These are phyloP conservation scores for Hanseniaspora uvarum DNA, from an alignment of 1,139 yeast species.

Conservation along the genomic window DNA sequence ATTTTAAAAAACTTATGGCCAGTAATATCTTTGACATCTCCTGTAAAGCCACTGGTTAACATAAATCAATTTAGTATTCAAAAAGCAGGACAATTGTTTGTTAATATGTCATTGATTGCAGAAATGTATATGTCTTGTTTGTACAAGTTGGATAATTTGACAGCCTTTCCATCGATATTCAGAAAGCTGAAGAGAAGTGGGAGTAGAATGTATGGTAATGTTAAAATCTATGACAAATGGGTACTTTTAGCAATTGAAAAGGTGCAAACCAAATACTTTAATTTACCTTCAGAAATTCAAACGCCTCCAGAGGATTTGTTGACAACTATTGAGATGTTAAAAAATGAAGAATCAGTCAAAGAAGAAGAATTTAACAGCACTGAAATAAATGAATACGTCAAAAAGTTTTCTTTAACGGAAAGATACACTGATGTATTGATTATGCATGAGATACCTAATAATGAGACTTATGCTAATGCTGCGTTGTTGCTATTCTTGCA, in stretches of 20 bases:
- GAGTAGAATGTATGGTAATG: constrained; percentile 48
- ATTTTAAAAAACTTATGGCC: constrained; percentile 59
- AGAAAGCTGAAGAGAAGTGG: constrained; percentile 67
- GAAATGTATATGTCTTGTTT: constrained; percentile 52
- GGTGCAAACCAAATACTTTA: neutral
- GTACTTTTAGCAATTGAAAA: constrained; percentile 21
- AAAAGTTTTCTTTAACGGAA: neutral
- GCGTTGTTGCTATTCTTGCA: neutral
- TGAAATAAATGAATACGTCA: neutral
- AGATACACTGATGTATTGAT: neutral
- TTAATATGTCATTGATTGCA: constrained; percentile 63
- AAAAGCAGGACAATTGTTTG: constrained; percentile 86
- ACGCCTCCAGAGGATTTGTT: neutral
- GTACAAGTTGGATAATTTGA: constrained; percentile 45
- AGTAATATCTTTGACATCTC: constrained; percentile 56
- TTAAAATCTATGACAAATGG: constrained; percentile 37
- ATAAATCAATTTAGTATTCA: constrained; percentile 93
- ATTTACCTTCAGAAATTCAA: neutral
- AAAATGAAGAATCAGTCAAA: neutral
- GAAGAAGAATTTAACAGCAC: neutral
- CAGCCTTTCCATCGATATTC: constrained; percentile 48
- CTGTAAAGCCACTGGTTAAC: constrained; percentile 61
- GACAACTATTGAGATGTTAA: neutral
- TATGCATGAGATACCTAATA: neutral
- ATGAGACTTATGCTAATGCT: neutral